A percentile compares a stretch with the other conserved stretches of the same genome.
Evolutionary conservation across 768 basidiomycete species (phyloP).

Genomic region (Trametes meyenii): DNA sequence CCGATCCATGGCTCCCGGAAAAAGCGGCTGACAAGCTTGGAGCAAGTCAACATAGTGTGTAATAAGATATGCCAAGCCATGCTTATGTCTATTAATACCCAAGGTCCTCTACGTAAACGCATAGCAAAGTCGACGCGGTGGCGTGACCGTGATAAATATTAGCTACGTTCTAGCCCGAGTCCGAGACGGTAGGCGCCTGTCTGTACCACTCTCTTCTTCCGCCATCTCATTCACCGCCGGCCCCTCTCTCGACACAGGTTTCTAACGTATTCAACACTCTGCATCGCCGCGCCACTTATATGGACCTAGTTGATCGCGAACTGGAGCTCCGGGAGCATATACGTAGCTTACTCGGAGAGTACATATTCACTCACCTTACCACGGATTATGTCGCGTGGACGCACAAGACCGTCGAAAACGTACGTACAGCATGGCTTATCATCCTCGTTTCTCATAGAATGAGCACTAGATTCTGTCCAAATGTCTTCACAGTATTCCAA

Average conservation of each 20-base stretch:
- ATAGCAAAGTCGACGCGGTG: background rate
- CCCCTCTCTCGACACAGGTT: too few species aligned
- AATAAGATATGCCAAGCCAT: too few species aligned
- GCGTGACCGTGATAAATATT: background rate
- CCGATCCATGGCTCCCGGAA: too few species aligned
- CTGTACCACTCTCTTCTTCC: background rate
- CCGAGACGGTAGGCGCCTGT: too few species aligned
- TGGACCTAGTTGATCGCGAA: slow-evolving; percentile 25
- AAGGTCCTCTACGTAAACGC: too few species aligned
- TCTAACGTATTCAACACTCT: too few species aligned
- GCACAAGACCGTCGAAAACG: slow-evolving; percentile 50
- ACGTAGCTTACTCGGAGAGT: slow-evolving; percentile 54
- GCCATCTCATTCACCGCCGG: background rate
- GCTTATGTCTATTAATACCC: too few species aligned
- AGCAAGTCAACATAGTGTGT: too few species aligned
- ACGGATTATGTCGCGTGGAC: slow-evolving; percentile 59
- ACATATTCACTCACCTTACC: slow-evolving; percentile 55
- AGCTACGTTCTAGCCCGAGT: background rate
- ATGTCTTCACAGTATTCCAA: slow-evolving; percentile 46
- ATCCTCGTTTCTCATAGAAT: background rate
- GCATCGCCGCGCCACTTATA: background rate
- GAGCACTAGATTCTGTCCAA: slow-evolving; percentile 43
- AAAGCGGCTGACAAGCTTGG: too few species aligned
- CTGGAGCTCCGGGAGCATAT: slow-evolving; percentile 47
- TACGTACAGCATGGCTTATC: slow-evolving; percentile 20